Evolutionary conservation across 768 basidiomycete genomes (phyloP), one percentile per base, ranked within the genome.

Genomic region (Rhizopogon rudus): DNA sequence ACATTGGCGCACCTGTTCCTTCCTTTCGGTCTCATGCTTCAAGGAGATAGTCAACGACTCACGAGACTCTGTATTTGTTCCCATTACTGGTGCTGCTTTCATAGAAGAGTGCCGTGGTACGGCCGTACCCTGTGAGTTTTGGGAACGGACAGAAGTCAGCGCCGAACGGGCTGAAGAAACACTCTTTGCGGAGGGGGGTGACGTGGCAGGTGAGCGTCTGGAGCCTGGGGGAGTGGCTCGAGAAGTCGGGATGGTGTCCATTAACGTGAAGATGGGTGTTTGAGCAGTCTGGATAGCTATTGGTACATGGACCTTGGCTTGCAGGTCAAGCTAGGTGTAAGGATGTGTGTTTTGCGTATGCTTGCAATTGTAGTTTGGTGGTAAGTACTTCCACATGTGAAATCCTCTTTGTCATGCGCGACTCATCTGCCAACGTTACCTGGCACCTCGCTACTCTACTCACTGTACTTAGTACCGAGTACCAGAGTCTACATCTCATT

Each of bases 21-120:
- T 92, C 63, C 85, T 79, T 60, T 91, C 88, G 13, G 86, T 88
- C 68, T 92, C 91, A 49, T 83, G 78, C 68, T 84, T 88, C 57
- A 91, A 76, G 31, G 83, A 82, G 35, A 79, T 79, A 10, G 80
- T 73, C 35, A 90, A 75, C 28, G 76, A 69, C 52, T 88, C 86
- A 45, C 76, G 73, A 8, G 77, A 73, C 52, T 87, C 85, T 52
- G 73, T 74, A 61, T 73, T 71, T 33, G 65, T 57, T 25, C 64
- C 60, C 2, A 66, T 65, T 10, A 75, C 61, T 16, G 81, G 68
- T 8, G 80, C 63, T 31, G 73, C 65, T 67, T 81, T 85, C 37
- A 78, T 45, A 22, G 81, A 77, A 16, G 77, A 69, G 29, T 84
- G 79, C 43, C 87, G 79, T 37, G 77, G 69, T 25, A 71, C 66